phyloP scores from a whole-genome alignment of 192 early-diverging fungal species.

The Podila epicladia region DNA sequence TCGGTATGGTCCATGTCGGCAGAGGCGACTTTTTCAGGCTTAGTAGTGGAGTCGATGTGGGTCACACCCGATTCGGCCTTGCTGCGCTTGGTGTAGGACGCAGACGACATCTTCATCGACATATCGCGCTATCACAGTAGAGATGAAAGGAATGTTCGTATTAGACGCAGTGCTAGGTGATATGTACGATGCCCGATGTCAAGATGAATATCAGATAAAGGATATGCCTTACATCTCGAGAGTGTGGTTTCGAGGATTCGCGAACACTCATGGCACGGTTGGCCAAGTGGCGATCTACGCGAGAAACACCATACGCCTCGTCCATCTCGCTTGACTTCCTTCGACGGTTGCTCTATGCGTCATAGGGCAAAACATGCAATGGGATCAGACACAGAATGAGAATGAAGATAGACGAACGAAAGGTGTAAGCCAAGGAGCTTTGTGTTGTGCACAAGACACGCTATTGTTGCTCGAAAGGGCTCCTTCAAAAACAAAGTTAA shows the following conservation, averaged over 20 bases:
- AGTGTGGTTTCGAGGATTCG: constrained; percentile 18
- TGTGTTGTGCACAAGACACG: too few relatives aligned
- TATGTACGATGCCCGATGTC: not conserved
- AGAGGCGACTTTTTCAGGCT: not conserved
- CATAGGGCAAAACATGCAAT: not conserved
- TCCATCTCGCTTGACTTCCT: constrained; percentile 31
- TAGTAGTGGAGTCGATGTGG: not conserved
- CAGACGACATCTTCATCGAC: not conserved
- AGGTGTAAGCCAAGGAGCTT: too few relatives aligned
- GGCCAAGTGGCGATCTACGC: constrained; percentile 39
- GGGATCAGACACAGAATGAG: not conserved
- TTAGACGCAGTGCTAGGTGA: not conserved
- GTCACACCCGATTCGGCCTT: not conserved
- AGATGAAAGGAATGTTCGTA: not conserved
- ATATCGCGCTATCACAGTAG: not conserved
- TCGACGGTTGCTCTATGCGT: constrained; percentile 17
- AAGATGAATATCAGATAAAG: too few relatives aligned
- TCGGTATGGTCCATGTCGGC: too few relatives aligned
- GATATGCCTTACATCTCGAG: not conserved
- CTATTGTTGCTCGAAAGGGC: too few relatives aligned
- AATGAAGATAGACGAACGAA: too few relatives aligned
- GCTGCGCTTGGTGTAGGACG: constrained; percentile 7
- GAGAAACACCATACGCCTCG: constrained; percentile 23
- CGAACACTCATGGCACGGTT: constrained; percentile 37
- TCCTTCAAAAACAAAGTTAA: too few relatives aligned